Evolutionary conservation across 257 asterid species (phyloP).

Genomic region (Orobanche coerulescens): DNA sequence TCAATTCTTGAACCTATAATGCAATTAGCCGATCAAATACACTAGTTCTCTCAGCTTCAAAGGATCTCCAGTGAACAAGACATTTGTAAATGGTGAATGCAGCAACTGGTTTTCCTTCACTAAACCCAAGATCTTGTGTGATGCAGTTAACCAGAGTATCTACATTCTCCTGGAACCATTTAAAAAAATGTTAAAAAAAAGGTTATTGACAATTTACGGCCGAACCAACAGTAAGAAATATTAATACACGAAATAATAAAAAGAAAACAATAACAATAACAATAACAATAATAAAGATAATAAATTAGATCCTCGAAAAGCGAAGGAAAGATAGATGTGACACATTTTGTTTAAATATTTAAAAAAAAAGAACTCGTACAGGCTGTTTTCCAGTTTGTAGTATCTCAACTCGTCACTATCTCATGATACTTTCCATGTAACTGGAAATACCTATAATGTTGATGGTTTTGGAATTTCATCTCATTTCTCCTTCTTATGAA

Average conservation of each 20-base stretch:
- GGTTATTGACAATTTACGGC: slow-evolving; percentile 11
- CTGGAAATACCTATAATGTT: no score
- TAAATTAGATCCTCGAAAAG: not conserved
- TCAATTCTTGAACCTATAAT: slow-evolving; percentile 58
- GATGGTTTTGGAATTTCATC: no score
- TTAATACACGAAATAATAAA: not conserved
- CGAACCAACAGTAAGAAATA: not conserved
- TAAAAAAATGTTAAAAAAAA: slow-evolving; percentile 4
- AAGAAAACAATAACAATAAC: no score
- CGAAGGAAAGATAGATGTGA: not conserved
- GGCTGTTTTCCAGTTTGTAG: no score
- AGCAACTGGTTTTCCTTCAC: slow-evolving; percentile 70
- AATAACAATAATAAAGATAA: not conserved
- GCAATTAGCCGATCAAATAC: slow-evolving; percentile 64
- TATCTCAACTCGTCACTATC: no score
- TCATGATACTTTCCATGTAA: no score
- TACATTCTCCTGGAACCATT: slow-evolving; percentile 45
- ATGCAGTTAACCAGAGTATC: slow-evolving; percentile 48
- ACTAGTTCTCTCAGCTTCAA: slow-evolving; percentile 59
- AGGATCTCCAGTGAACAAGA: slow-evolving; percentile 58
- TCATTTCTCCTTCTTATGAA: no score
- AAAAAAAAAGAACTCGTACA: no score
- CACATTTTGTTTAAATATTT: no score
- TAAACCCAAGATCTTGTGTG: slow-evolving; percentile 48
- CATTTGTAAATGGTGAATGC: slow-evolving; percentile 69